Evolutionary conservation across 1,284 basidiomycete species (phyloP), one percentile per base, ranked within the genome.

Genomic region (Malassezia pachydermatis): DNA sequence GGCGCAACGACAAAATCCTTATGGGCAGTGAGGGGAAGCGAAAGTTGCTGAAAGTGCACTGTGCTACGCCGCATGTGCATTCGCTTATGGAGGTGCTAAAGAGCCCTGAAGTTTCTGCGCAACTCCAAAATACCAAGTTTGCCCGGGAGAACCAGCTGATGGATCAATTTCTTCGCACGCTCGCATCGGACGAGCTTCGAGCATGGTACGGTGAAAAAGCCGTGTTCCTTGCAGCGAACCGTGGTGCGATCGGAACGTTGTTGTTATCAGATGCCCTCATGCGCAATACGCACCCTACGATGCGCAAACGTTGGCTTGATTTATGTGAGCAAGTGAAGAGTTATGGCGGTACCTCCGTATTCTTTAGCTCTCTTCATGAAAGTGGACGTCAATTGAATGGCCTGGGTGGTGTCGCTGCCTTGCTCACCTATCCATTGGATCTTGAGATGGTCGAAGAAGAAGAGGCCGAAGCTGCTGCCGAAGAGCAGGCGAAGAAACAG

Each of bases 311-410:
- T 69, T 98, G 88, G 67, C 90, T 99, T 30, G 76, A 77, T 39
- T 77, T 98, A 47, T 88, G 94, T 1, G 92, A 98, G 72, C 81
- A 81, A 33, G 88, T 95, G 14, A 81, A 85, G 57, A 78, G 81
- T 40, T 87, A 85, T 58, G 88, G 89, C 24, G 94, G 84, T 30
- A 88, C 96, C 68, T 88, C 89, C 4, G 76, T 95, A 37, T 89
- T 96, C 59, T 98, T 98, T 73, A 94, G 88, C 6, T 92, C 87
- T 63, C 95, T 98, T 92, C 94, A 99, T 72, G 92, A 98, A 73
- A 88, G 86, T 22, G 94, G 94, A 17, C 58, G 60, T 19, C 67
- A 98, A 73, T 77, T 99, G 23, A 96, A 96, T 72, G 84, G 90
- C 58, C 73, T 98, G 39, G 90, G 89, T 4, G 94, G 94, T 1